A percentile compares a stretch with the other conserved stretches of the same genome.
These are phyloP conservation scores for Termitomyces sp. DNA, from an alignment of 768 basidiomycete genomes.

Conservation along the genomic window DNA sequence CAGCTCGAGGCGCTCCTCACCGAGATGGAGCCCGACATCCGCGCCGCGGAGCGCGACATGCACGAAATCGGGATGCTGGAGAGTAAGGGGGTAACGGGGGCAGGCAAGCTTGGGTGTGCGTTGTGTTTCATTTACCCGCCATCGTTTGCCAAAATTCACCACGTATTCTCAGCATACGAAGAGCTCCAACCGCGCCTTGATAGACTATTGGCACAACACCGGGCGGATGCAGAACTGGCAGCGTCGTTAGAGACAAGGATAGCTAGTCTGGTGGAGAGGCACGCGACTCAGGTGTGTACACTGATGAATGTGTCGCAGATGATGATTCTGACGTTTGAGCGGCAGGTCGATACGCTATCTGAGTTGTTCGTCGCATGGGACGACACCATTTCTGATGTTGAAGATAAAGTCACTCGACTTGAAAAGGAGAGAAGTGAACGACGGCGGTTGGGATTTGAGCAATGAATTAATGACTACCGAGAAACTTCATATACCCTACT, in stretches of 20 bases:
- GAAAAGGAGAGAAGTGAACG: constrained; percentile 63
- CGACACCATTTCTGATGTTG: constrained; percentile 65
- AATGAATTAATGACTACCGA: constrained; percentile 15
- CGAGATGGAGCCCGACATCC: constrained; percentile 84
- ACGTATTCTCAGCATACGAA: constrained; percentile 37
- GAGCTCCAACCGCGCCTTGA: constrained; percentile 65
- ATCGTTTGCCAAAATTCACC: not conserved
- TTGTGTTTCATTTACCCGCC: constrained; percentile 19
- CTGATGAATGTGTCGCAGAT: not conserved
- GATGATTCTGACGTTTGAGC: not conserved
- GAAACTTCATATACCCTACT: not conserved
- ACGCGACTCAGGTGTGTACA: constrained; percentile 62
- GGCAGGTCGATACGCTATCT: constrained; percentile 74
- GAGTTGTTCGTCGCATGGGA: constrained; percentile 87
- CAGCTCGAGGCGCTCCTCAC: constrained; percentile 68
- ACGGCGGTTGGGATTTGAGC: constrained; percentile 57
- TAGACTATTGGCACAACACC: constrained; percentile 51
- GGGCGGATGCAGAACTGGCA: constrained; percentile 56
- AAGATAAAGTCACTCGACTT: constrained; percentile 51
- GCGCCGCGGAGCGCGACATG: constrained; percentile 79
- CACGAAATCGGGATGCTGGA: constrained; percentile 71
- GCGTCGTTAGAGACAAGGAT: constrained; percentile 63
- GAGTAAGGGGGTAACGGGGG: constrained; percentile 65
- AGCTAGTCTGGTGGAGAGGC: constrained; percentile 59
- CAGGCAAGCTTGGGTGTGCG: constrained; percentile 66